phyloP scores from a whole-genome alignment of 2,329 filamentous ascomycete genomes.

The Microsporum audouinii region DNA sequence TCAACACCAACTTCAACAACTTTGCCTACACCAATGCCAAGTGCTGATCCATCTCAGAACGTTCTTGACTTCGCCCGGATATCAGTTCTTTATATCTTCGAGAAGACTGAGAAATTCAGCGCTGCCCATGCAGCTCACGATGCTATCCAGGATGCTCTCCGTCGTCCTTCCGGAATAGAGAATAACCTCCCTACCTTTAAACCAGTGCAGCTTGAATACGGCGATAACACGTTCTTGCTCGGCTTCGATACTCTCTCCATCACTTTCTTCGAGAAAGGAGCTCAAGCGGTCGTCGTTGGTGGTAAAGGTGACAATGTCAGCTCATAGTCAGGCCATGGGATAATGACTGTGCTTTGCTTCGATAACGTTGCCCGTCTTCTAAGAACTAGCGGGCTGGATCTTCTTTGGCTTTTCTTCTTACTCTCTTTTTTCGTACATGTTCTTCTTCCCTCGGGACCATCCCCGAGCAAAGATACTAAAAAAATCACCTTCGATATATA shows the following conservation, averaged over 20 bases:
- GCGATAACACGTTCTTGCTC: conserved; percentile 14
- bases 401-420: not conserved
- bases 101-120: conserved; percentile 14
- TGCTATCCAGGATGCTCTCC: conserved; percentile 12
- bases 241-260: conserved; percentile 19
- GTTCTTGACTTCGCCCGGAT: conserved; percentile 20
- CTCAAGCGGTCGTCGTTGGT: not conserved
- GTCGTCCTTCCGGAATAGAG: conserved; percentile 4
- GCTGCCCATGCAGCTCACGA: conserved; percentile 15
- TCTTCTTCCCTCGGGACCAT: not conserved
- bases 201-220: conserved; percentile 16
- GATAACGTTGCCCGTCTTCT: not conserved
- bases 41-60: conserved; percentile 11
- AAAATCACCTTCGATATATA: not conserved
- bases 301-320: not conserved
- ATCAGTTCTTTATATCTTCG: conserved; percentile 20
- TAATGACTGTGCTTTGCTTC: not conserved
- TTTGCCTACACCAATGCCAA: not conserved
- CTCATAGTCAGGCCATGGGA: not conserved
- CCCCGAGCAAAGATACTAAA: not conserved
- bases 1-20: conserved; percentile 11
- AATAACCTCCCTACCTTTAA: not conserved
- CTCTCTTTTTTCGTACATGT: not conserved
- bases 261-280: conserved; percentile 13
- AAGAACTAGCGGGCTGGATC: conserved; percentile 6